phyloP scores from a whole-genome alignment of 2,329 filamentous ascomycete genomes.

The Diaporthe ilicicola region DNA sequence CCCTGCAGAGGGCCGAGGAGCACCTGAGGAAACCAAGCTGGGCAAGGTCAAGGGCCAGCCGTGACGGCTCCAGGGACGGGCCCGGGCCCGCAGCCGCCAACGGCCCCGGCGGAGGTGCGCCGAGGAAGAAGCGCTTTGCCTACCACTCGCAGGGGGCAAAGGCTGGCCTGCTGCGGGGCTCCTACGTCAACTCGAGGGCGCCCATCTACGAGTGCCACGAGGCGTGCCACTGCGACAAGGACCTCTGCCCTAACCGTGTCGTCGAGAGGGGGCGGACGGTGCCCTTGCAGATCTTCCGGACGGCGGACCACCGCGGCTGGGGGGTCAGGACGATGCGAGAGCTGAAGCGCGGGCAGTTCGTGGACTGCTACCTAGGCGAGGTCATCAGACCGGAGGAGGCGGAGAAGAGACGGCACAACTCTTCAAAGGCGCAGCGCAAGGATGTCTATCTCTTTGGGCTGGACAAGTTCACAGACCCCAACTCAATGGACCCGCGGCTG shows the following conservation, averaged over 20 bases:
- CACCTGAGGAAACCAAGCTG: slow-evolving; percentile 30
- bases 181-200: slow-evolving; percentile 60
- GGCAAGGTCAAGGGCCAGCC: slow-evolving; percentile 21
- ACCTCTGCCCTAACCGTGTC: slow-evolving; percentile 75
- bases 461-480: slow-evolving; percentile 76
- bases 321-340: slow-evolving; percentile 72
- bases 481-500: slow-evolving; percentile 64
- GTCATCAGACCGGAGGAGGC: slow-evolving; percentile 73
- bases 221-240: slow-evolving; percentile 69
- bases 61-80: slow-evolving; percentile 17
- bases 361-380: slow-evolving; percentile 82
- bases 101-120: not conserved
- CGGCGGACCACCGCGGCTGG: slow-evolving; percentile 75
- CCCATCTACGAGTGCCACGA: slow-evolving; percentile 85
- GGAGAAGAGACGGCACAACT: slow-evolving; percentile 66
- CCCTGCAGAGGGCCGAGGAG: slow-evolving; percentile 25
- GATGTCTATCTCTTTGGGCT: slow-evolving; percentile 82
- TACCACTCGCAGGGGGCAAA: slow-evolving; percentile 67
- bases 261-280: slow-evolving; percentile 78
- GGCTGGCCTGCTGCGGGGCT: slow-evolving; percentile 60
- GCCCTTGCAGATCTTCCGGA: slow-evolving; percentile 80
- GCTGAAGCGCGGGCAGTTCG: slow-evolving; percentile 77
- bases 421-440: slow-evolving; percentile 68
- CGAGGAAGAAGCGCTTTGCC: slow-evolving; percentile 59
- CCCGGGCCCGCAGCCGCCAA: not conserved